Conservation (phyloP, 768 basidiomycete genomes). For the Collybiopsis confluens region DNA sequence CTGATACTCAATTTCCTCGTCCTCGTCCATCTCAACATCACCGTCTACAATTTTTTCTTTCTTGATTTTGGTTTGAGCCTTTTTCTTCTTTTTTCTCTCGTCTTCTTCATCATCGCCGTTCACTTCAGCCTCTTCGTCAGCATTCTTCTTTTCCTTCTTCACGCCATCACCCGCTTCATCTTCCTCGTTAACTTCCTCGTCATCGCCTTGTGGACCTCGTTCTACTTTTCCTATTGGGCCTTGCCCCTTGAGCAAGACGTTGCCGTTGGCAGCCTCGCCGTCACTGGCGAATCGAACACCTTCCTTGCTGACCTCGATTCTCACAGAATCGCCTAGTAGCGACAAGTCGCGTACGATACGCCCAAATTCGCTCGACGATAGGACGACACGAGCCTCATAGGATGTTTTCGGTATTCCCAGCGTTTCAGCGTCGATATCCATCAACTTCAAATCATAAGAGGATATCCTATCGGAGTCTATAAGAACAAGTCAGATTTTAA, state of each 20-base stretch:
- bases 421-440: slow-evolving; percentile 97
- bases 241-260: slow-evolving; percentile 61
- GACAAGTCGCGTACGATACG: slow-evolving; percentile 92
- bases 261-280: slow-evolving; percentile 92
- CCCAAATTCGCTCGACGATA: slow-evolving; percentile 83
- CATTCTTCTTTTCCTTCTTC: slow-evolving; percentile 31
- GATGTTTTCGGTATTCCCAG: slow-evolving; percentile 96
- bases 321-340: slow-evolving; percentile 87
- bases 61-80: slow-evolving; percentile 43
- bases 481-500: slow-evolving; percentile 2
- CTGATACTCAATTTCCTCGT: slow-evolving; percentile 49
- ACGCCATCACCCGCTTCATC: slow-evolving; percentile 18
- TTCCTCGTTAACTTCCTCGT: slow-evolving; percentile 37
- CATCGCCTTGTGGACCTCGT: slow-evolving; percentile 32
- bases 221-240: slow-evolving; percentile 7
- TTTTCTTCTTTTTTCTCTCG: slow-evolving; percentile 35
- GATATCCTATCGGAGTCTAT: slow-evolving; percentile 89
- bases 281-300: slow-evolving; percentile 91
- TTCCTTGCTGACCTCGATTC: slow-evolving; percentile 94
- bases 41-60: slow-evolving; percentile 35
- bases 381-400: slow-evolving; percentile 88
- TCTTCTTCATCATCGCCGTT: slow-evolving; percentile 27
- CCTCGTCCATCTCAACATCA: slow-evolving; percentile 49
- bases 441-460: slow-evolving; percentile 98
- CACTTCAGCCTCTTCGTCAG: slow-evolving; percentile 34